phyloP scores from a whole-genome alignment of 2,329 filamentous ascomycete genomes.

The Westerdykella sp. region DNA sequence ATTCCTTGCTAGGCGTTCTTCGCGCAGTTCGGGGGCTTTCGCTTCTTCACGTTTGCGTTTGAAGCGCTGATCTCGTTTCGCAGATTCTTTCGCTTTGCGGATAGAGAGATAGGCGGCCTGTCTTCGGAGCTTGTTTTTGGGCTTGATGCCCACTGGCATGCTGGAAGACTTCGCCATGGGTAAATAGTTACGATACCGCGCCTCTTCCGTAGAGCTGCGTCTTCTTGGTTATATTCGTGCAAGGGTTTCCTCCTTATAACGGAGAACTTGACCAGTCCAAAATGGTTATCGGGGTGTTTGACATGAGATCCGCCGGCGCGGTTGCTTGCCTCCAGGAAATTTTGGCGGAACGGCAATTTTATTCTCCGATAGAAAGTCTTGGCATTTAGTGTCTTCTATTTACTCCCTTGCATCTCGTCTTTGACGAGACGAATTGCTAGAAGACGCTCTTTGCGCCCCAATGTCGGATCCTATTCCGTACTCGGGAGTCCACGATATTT shows the following conservation, averaged over 20 bases:
- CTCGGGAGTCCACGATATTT: too few relatives aligned
- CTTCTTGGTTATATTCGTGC: too few relatives aligned
- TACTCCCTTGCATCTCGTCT: too few relatives aligned
- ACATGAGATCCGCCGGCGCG: background rate
- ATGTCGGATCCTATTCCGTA: too few relatives aligned
- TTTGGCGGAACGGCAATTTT: background rate
- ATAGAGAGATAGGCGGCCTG: conserved; percentile 71
- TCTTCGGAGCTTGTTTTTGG: conserved; percentile 72
- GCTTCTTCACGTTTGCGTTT: conserved; percentile 77
- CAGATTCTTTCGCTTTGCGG: conserved; percentile 69
- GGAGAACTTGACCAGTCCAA: too few relatives aligned
- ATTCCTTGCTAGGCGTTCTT: conserved; percentile 69
- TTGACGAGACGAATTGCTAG: too few relatives aligned
- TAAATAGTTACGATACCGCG: background rate
- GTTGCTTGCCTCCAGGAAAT: background rate
- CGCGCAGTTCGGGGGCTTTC: conserved; percentile 69
- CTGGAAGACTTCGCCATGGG: conserved; percentile 33
- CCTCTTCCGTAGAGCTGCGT: background rate
- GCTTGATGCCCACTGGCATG: conserved; percentile 47
- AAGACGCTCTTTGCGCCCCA: too few relatives aligned
- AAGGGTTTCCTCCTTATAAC: too few relatives aligned
- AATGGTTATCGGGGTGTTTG: background rate
- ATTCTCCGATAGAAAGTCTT: background rate
- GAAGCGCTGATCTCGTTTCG: conserved; percentile 70
- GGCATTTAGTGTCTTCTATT: too few relatives aligned